phyloP scores from a whole-genome alignment of 1,284 basidiomycete genomes.

The Paramarasmius palmivorus region DNA sequence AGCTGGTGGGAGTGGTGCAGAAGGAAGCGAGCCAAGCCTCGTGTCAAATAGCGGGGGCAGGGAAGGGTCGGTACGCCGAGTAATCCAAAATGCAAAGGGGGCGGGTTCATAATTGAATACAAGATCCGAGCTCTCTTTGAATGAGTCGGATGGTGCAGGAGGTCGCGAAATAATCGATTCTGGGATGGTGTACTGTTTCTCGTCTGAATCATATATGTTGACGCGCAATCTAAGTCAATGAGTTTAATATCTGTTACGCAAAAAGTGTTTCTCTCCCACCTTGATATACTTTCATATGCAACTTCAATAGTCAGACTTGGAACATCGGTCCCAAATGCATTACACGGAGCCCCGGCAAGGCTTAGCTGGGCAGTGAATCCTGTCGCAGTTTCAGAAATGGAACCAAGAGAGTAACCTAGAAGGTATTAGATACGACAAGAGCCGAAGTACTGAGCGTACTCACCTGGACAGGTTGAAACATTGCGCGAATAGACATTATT shows the following conservation, averaged over 20 bases:
- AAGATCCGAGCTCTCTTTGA: slow-evolving; percentile 49
- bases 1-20: slow-evolving; percentile 52
- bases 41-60: slow-evolving; percentile 75
- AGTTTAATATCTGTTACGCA: no score
- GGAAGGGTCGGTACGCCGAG: slow-evolving; percentile 58
- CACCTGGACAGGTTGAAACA: slow-evolving; percentile 35
- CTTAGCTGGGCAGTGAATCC: slow-evolving; percentile 59
- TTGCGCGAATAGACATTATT: slow-evolving; percentile 10
- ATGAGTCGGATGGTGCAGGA: slow-evolving; percentile 31
- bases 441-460: background rate
- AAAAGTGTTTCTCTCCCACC: no score
- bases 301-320: slow-evolving; percentile 63
- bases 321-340: slow-evolving; percentile 74
- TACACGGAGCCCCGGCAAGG: slow-evolving; percentile 63
- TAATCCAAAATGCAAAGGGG: slow-evolving; percentile 82
- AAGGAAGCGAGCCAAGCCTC: slow-evolving; percentile 53
- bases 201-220: slow-evolving; percentile 69
- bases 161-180: slow-evolving; percentile 55
- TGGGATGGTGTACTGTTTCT: slow-evolving; percentile 72
- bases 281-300: slow-evolving; percentile 58
- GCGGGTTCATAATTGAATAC: slow-evolving; percentile 66
- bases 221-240: slow-evolving; percentile 62
- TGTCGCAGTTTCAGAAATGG: slow-evolving; percentile 40
- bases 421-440: background rate
- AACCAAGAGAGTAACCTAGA: slow-evolving; percentile 52